Evolutionary conservation across 352 stramenopile species (phyloP), one percentile per base, ranked within the genome.

Genomic region (Globisporangium orthogonon): DNA sequence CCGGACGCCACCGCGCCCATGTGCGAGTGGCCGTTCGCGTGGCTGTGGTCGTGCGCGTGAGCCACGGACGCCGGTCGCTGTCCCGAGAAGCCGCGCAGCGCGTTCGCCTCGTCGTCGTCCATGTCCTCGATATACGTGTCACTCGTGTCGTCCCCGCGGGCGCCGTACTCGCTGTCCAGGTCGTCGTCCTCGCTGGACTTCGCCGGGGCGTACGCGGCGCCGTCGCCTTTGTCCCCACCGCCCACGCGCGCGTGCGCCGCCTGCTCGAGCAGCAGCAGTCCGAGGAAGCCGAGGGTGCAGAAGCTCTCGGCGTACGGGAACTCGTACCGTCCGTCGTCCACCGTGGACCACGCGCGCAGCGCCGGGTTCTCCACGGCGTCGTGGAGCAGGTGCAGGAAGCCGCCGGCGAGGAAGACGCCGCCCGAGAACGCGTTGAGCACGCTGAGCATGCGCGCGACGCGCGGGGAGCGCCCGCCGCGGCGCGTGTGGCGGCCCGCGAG

Each of bases 281-380:
- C 77, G 4, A 91, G 46, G 50, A 91, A 91, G 5, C 82, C 82
- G 18, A 87, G 31, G 1, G 82, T 87, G 60, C 78, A 83, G 56
- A 91, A 91, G 66, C 87, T 86, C 62, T 91, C 76, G 17, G 82
- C 82, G 57, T 89, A 91, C 13, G 82, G 82, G 45, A 91, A 91
- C 29, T 63, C 78, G 54, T 84, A 88, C 44, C 64, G 63, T 3
- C 76, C 81, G 18, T 80, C 74, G 63, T 87, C 72, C 29, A 77
- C 56, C 9, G 73, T 78, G n/a, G 81, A 91, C 78, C 76, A 89
- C 54, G 70, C 67, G 9, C 69, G 66, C 15, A 91, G 69, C 44
- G 71, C 82, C 23, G 70, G 66, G 63, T 91, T 91, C 61, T 89
- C 78, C 14, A 89, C 73, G 5, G 82, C 82, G 51, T 71, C 67